phyloP scores from a whole-genome alignment of 768 basidiomycete species.

The Mycena crocata region DNA sequence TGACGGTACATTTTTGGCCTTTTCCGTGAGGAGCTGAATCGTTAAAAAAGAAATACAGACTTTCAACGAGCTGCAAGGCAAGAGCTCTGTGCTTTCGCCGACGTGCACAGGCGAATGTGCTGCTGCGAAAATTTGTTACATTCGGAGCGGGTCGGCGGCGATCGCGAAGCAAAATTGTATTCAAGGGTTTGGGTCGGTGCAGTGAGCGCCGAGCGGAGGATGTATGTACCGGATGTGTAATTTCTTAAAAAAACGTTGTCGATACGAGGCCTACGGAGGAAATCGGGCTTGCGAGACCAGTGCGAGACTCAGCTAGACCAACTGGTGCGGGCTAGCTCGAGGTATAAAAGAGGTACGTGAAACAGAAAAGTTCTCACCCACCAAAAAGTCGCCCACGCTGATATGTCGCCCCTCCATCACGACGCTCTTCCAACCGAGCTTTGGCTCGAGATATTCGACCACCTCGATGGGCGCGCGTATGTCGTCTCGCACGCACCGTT shows the following conservation, averaged over 20 bases:
- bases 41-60: slow-evolving; percentile 46
- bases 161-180: slow-evolving; percentile 71
- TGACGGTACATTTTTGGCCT: slow-evolving; percentile 56
- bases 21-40: neutral
- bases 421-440: slow-evolving; percentile 61
- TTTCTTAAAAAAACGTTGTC: no score
- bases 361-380: no score
- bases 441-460: slow-evolving; percentile 63
- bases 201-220: neutral
- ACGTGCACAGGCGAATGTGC: slow-evolving; percentile 72
- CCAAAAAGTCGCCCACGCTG: neutral
- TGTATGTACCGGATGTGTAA: neutral
- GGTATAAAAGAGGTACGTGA: no score
- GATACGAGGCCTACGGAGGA: no score
- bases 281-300: no score
- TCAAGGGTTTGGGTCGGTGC: slow-evolving; percentile 68
- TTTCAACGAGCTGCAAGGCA: slow-evolving; percentile 81
- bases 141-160: slow-evolving; percentile 77
- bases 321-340: no score
- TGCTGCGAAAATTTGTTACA: slow-evolving; percentile 80
- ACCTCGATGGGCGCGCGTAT: slow-evolving; percentile 37
- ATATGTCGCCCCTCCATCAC: slow-evolving; percentile 33
- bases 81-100: slow-evolving; percentile 64
- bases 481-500: slow-evolving; percentile 59
- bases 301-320: no score